Percentiles rank a stretch among this genome's conserved stretches.
These are phyloP conservation scores for Coemansia sp. DNA, from an alignment of 192 early-diverging fungal genomes.

Conservation along the genomic window DNA sequence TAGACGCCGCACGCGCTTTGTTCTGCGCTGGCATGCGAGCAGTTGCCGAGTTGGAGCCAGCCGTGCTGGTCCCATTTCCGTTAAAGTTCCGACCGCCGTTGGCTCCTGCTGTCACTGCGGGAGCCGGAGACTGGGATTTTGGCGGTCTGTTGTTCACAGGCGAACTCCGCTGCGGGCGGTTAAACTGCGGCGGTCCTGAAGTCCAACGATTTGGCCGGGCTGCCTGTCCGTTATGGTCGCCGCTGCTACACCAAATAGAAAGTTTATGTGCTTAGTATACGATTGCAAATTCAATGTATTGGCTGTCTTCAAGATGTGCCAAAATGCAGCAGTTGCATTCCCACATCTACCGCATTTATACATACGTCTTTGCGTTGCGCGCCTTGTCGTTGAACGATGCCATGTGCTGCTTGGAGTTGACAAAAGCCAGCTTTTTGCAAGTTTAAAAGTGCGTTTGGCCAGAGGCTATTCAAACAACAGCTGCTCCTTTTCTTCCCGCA, in stretches of 20 bases:
- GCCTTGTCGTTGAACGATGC: conserved; percentile 31
- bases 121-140: not conserved
- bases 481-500: not conserved
- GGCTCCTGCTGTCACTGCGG: conserved; percentile 1
- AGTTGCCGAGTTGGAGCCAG: conserved; percentile 1
- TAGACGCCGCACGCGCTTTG: not conserved
- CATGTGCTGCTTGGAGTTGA: conserved; percentile 14
- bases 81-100: conserved; percentile 1
- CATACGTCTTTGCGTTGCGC: conserved; percentile 35
- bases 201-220: conserved; percentile 31
- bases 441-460: not conserved
- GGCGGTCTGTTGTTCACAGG: conserved; percentile 13
- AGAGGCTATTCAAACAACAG: too few relatives aligned
- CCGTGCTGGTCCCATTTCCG: conserved; percentile 1
- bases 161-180: conserved; percentile 24
- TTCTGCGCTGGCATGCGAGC: conserved; percentile 4
- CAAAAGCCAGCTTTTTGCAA: not conserved
- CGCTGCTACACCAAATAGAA: conserved; percentile 11
- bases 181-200: conserved; percentile 38
- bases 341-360: not conserved
- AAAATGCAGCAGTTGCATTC: not conserved
- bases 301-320: not conserved
- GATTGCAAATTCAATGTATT: not conserved
- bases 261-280: not conserved
- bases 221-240: conserved; percentile 9